Evolutionary conservation across 768 basidiomycete genomes (phyloP).

Genomic region (Collybiopsis luxurians): DNA sequence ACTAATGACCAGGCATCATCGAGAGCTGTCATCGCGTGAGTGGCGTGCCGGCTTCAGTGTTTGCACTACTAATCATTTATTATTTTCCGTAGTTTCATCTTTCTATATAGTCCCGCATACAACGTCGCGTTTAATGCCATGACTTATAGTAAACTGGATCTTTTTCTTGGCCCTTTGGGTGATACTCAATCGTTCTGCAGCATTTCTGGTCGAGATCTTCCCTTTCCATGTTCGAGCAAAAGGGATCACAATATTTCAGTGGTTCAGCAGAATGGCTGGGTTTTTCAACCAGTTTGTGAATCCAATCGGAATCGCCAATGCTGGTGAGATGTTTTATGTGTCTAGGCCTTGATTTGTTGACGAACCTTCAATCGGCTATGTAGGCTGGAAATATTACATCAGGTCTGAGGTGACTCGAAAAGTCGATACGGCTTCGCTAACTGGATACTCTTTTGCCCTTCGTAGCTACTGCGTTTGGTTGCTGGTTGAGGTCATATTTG

Average conservation of each 20-base stretch:
- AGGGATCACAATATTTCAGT: slow-evolving; percentile 61
- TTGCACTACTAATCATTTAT: not conserved
- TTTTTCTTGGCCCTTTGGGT: not conserved
- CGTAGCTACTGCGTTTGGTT: slow-evolving; percentile 47
- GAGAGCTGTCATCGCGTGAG: slow-evolving; percentile 47
- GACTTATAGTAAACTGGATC: slow-evolving; percentile 42
- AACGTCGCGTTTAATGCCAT: slow-evolving; percentile 57
- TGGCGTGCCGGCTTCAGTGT: not conserved
- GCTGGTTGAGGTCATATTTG: slow-evolving; percentile 49
- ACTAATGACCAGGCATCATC: slow-evolving; percentile 42
- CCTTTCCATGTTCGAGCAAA: slow-evolving; percentile 61
- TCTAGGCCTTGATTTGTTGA: not conserved
- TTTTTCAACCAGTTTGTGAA: slow-evolving; percentile 71
- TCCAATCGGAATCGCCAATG: slow-evolving; percentile 56
- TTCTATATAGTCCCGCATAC: slow-evolving; percentile 54
- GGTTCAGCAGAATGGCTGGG: slow-evolving; percentile 49
- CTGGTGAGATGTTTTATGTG: slow-evolving; percentile 25
- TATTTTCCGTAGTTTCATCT: slow-evolving; percentile 43
- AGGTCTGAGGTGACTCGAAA: slow-evolving; percentile 25
- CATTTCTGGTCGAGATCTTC: slow-evolving; percentile 67
- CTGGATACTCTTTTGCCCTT: not conserved
- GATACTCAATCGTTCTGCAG: slow-evolving; percentile 21
- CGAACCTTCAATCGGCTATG: not conserved
- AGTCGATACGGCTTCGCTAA: not conserved
- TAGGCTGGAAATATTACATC: slow-evolving; percentile 59